These are phyloP conservation scores for Termitomyces sp. DNA, from an alignment of 768 basidiomycete species.

Conservation along the genomic window DNA sequence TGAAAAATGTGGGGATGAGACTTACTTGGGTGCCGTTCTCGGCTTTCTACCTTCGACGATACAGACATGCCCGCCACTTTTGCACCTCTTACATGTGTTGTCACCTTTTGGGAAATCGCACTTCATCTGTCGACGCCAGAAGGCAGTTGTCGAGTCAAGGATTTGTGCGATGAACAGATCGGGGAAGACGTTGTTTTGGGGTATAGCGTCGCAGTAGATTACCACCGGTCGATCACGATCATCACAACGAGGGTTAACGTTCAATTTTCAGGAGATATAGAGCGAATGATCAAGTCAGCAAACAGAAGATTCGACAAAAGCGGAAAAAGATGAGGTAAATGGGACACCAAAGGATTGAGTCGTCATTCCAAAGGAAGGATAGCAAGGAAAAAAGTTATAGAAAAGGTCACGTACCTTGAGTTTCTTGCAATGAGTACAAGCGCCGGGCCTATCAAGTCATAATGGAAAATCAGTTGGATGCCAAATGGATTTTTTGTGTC, in stretches of 20 bases:
- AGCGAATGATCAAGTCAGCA: slow-evolving; percentile 12
- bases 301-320: slow-evolving; percentile 6
- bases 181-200: not conserved
- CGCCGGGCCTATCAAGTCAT: slow-evolving; percentile 57
- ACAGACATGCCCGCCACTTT: slow-evolving; percentile 67
- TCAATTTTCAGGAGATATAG: slow-evolving; percentile 14
- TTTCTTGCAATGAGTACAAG: slow-evolving; percentile 84
- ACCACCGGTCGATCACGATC: slow-evolving; percentile 9
- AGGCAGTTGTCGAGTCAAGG: not conserved
- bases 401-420: slow-evolving; percentile 61
- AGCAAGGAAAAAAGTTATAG: slow-evolving; percentile 10
- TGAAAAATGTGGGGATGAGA: slow-evolving; percentile 18
- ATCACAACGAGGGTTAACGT: slow-evolving; percentile 9
- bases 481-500: not conserved
- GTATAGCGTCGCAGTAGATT: not conserved
- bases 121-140: slow-evolving; percentile 62
- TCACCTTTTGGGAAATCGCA: slow-evolving; percentile 75
- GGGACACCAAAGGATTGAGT: slow-evolving; percentile 10
- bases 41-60: slow-evolving; percentile 84
- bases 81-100: slow-evolving; percentile 78
- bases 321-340: slow-evolving; percentile 9
- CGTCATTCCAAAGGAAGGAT: slow-evolving; percentile 13
- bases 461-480: slow-evolving; percentile 6
- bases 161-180: not conserved
- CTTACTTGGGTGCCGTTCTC: slow-evolving; percentile 79